Evolutionary conservation across 768 basidiomycete species (phyloP), one percentile per base, ranked within the genome.

Genomic region (Boletus pseudo-olivaceus): DNA sequence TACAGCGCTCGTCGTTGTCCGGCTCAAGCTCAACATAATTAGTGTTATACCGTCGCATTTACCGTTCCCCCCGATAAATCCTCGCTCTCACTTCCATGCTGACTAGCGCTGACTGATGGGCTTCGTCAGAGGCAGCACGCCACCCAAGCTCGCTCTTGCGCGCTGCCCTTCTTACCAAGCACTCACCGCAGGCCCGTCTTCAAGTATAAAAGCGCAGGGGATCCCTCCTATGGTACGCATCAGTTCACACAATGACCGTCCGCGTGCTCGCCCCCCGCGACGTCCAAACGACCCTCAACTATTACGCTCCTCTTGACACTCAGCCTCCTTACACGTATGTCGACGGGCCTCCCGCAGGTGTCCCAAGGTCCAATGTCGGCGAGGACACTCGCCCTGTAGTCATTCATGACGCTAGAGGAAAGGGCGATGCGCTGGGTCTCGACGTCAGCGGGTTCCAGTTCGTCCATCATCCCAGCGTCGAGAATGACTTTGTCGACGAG

Each of bases 361-460:
- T 56, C 47, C 68, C 47, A 54, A 68, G 29, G 54, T 49, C 58
- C 43, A 76, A 76, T 55, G 30, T 75, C 26, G 66, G 66, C n/a
- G 3, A 34, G 27, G 66, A 66, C 47, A 41, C 23, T 11, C 65
- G 43, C 14, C 53, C 48, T 1, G 51, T 56, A 7, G 49, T 67
- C 46, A 42, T 75, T 19, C 65, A 72, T 40, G 68, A 75, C 39
- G 50, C 72, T 6, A 68, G 74, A 41, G 73, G 69, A 27, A 62
- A 70, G 43, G 69, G 61, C 26, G 55, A 57, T 37, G 30, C 54
- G 1, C 53, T 69, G 6, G 64, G 62, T n/a, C 67, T 76, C 38
- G 77, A 79, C 49, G 62, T 63, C 47, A 71, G 72, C n/a, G 79
- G 79, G n/a, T 80, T 80, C 64, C 71, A 74, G 57, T 74, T 74